phyloP scores from a whole-genome alignment of 306 rosid species.

The Cyclanthera cordifolia region DNA sequence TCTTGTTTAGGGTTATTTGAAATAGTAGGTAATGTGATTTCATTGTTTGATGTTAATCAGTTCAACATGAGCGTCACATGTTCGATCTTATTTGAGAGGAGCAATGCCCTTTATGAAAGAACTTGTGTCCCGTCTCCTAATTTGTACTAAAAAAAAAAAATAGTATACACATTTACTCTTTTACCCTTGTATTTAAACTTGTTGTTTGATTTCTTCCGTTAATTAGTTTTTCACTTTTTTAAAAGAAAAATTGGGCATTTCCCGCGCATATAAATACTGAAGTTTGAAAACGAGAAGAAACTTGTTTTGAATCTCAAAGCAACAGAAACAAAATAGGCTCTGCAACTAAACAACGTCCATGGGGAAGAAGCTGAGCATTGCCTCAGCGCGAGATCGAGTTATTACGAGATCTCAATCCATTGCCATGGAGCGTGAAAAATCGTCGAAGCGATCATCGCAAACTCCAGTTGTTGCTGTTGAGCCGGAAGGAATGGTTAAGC shows the following conservation, averaged over 20 bases:
- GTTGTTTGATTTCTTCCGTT: background rate
- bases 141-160: too few species aligned
- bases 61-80: too few species aligned
- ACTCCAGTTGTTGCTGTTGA: constrained; percentile 14
- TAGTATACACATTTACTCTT: too few species aligned
- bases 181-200: too few species aligned
- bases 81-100: too few species aligned
- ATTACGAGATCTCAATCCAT: constrained; percentile 10
- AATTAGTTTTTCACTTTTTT: background rate
- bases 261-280: constrained; percentile 14
- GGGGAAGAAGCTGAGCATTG: constrained; percentile 17
- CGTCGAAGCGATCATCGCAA: constrained; percentile 41
- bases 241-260: background rate
- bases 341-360: constrained; percentile 7
- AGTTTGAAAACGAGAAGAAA: constrained; percentile 8
- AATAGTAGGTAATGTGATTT: too few species aligned
- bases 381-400: constrained; percentile 18
- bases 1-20: too few species aligned
- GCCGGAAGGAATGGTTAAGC: constrained; percentile 29
- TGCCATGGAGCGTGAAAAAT: constrained; percentile 10
- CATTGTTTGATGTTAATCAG: too few species aligned
- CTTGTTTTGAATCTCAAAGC: background rate
- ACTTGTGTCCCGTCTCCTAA: too few species aligned
- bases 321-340: background rate
- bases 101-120: too few species aligned